Percentiles rank a stretch among this genome's conserved stretches.
Evolutionary conservation across 1,284 basidiomycete species (phyloP).

Genomic region (Anthracocystis walkeri): DNA sequence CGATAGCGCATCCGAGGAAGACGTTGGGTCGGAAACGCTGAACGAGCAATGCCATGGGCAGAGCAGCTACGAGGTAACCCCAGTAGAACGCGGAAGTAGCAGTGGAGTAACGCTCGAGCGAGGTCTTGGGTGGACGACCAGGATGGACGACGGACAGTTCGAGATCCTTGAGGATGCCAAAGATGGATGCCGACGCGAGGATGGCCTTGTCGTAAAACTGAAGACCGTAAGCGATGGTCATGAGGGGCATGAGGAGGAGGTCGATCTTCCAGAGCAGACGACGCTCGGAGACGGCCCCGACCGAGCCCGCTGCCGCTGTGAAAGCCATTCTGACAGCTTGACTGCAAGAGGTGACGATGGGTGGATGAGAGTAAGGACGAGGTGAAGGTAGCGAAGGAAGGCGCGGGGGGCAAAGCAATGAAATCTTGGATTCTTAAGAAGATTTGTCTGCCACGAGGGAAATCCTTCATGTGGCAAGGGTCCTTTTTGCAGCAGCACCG

Average conservation of each 20-base stretch:
- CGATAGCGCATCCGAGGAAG: constrained; percentile 55
- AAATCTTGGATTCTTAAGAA: background rate
- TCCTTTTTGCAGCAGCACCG: background rate
- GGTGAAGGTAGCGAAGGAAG: background rate
- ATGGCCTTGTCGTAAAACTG: constrained; percentile 73
- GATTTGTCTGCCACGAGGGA: constrained; percentile 8
- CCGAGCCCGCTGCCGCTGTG: background rate
- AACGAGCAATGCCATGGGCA: constrained; percentile 72
- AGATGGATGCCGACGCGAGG: constrained; percentile 72
- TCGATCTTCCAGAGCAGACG: constrained; percentile 54
- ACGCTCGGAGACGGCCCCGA: constrained; percentile 32
- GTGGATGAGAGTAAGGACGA: too few species aligned
- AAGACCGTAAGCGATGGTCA: constrained; percentile 72
- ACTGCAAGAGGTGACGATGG: too few species aligned
- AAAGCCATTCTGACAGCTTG: constrained; percentile 6
- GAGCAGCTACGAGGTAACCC: constrained; percentile 71
- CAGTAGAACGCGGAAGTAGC: constrained; percentile 71
- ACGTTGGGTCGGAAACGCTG: constrained; percentile 71
- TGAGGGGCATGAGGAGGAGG: constrained; percentile 70
- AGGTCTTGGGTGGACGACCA: constrained; percentile 63
- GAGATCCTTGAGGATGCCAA: constrained; percentile 72
- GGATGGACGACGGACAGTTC: constrained; percentile 58
- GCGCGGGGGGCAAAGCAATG: background rate
- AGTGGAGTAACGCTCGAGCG: constrained; percentile 52
- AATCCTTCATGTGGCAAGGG: background rate